A percentile compares a stretch with the other conserved stretches of the same genome.
phyloP scores from a whole-genome alignment of 805 yeast genomes.

The Hyphopichia homilentoma region DNA sequence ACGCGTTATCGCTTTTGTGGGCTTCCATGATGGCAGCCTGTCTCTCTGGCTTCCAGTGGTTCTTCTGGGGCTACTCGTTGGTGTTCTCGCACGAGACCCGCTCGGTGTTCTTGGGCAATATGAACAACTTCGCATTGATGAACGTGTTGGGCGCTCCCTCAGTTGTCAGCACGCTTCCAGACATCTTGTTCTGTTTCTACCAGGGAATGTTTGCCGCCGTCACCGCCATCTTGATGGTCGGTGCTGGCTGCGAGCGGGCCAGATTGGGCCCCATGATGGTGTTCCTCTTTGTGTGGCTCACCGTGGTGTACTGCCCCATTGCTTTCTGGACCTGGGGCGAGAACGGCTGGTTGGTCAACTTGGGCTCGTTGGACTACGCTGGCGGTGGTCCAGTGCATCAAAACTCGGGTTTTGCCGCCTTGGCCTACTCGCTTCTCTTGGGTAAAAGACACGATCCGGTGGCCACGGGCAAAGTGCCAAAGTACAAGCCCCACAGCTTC shows the following conservation, averaged over 20 bases:
- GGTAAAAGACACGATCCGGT: slow-evolving; percentile 90
- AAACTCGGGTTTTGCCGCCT: slow-evolving; percentile 90
- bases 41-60: slow-evolving; percentile 90
- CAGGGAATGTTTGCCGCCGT: slow-evolving; percentile 97
- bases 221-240: slow-evolving; percentile 91
- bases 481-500: slow-evolving; percentile 92
- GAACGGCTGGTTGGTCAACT: slow-evolving; percentile 78
- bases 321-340: slow-evolving; percentile 99
- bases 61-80: slow-evolving; percentile 95
- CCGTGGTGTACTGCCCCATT: slow-evolving; percentile 91
- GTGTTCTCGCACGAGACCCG: slow-evolving; percentile 68
- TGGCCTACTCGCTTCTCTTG: slow-evolving; percentile 85
- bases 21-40: slow-evolving; percentile 88
- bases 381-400: slow-evolving; percentile 99
- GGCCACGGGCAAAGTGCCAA: slow-evolving; percentile 67
- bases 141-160: slow-evolving; percentile 80
- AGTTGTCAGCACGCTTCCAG: slow-evolving; percentile 72
- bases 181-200: slow-evolving; percentile 82
- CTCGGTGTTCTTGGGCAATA: slow-evolving; percentile 72
- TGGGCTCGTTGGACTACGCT: slow-evolving; percentile 93
- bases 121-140: slow-evolving; percentile 76
- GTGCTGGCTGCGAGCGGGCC: slow-evolving; percentile 98
- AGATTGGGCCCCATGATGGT: slow-evolving; percentile 96
- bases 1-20: slow-evolving; percentile 92
- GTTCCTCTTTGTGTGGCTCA: slow-evolving; percentile 89